Conservation (phyloP, 148 eudicot species). For the Chenopodium formosanum region DNA sequence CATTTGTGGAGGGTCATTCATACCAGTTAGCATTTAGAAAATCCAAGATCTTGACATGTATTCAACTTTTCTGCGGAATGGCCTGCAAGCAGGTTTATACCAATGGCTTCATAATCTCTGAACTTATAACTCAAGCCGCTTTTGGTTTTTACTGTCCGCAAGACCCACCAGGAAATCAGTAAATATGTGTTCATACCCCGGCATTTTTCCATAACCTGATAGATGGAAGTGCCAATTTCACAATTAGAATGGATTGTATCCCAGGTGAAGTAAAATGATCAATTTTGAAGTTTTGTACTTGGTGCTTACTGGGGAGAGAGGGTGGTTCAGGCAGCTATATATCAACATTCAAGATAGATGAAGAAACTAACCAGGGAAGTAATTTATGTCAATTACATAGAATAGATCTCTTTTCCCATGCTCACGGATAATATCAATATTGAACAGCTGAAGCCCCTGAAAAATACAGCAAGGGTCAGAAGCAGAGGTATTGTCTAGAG, state of each 20-base stretch:
- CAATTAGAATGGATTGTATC: not conserved
- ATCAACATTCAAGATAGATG: conserved; percentile 2
- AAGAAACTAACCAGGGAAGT: conserved; percentile 45
- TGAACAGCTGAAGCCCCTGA: conserved; percentile 51
- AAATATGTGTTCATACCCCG: conserved; percentile 71
- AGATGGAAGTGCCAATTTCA: conserved; percentile 5
- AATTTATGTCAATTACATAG: conserved; percentile 53
- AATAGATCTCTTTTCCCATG: conserved; percentile 43
- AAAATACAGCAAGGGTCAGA: conserved; percentile 2
- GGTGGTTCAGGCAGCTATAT: not conserved
- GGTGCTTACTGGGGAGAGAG: not conserved
- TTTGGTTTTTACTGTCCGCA: conserved; percentile 40
- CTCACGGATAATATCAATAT: conserved; percentile 49
- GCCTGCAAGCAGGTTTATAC: conserved; percentile 14
- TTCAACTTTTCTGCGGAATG: conserved; percentile 2
- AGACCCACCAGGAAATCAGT: conserved; percentile 62
- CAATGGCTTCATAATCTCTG: not conserved
- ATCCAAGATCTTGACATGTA: not conserved
- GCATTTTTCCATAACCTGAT: conserved; percentile 79
- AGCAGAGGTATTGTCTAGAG: conserved; percentile 1
- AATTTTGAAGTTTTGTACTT: not conserved
- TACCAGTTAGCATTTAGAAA: conserved; percentile 22
- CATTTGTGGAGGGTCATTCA: conserved; percentile 4
- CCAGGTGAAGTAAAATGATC: not conserved
- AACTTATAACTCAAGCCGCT: conserved; percentile 29